phyloP scores from a whole-genome alignment of 1,139 yeast species.

The Tardiomyces blankii region DNA sequence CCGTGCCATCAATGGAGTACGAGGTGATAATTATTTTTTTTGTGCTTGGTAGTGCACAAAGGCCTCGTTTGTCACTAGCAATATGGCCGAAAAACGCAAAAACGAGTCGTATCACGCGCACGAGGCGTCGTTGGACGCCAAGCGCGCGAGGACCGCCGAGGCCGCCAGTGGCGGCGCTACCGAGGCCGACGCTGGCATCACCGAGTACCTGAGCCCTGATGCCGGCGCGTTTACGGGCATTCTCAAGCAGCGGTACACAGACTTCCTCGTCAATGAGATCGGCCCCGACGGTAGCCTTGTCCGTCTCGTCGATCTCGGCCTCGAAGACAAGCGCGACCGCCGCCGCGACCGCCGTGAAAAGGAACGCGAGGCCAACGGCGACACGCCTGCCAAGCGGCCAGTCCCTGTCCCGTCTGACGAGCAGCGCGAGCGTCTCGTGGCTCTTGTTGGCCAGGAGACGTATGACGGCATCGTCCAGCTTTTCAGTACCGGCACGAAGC shows the following conservation, averaged over 20 bases:
- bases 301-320: slow-evolving; percentile 65
- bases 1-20: no score
- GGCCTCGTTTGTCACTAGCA: no score
- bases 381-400: slow-evolving; percentile 2
- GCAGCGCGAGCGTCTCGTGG: slow-evolving; percentile 31
- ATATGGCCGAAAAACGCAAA: no score
- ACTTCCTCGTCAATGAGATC: slow-evolving; percentile 87
- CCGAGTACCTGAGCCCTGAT: slow-evolving; percentile 47
- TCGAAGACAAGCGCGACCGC: slow-evolving; percentile 44
- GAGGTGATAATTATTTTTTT: no score
- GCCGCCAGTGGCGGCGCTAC: slow-evolving; percentile 24
- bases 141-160: no score
- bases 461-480: slow-evolving; percentile 43
- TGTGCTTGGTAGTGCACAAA: no score
- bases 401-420: slow-evolving; percentile 14
- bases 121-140: no score
- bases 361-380: slow-evolving; percentile 30
- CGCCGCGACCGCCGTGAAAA: slow-evolving; percentile 36
- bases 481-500: slow-evolving; percentile 44
- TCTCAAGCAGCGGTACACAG: slow-evolving; percentile 85
- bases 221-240: slow-evolving; percentile 63
- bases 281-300: slow-evolving; percentile 57
- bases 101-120: no score
- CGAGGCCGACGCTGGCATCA: slow-evolving; percentile 79
- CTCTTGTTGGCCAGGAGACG: slow-evolving; percentile 49